Evolutionary conservation across 1,284 basidiomycete species (phyloP).

Genomic region (Naganishia liquefaciens): DNA sequence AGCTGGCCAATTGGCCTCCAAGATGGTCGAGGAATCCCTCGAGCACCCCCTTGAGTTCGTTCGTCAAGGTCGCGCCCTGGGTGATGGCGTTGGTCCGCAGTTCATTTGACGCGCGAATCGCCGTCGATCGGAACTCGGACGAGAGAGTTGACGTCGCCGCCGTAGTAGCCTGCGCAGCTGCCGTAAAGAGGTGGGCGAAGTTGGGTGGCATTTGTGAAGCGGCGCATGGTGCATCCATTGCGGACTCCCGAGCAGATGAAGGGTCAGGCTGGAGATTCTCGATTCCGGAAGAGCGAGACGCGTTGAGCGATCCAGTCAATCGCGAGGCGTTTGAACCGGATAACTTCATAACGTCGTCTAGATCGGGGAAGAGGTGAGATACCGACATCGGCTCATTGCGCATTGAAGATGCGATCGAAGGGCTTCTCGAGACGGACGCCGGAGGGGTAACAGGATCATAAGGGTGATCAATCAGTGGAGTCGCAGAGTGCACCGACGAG

Average conservation of each 20-base stretch:
- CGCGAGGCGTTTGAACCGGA: slow-evolving; percentile 2
- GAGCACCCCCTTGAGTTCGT: slow-evolving; percentile 49
- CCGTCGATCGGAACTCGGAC: slow-evolving; percentile 50
- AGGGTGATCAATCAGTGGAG: slow-evolving; percentile 1
- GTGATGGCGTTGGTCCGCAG: slow-evolving; percentile 46
- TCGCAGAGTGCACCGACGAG: not conserved
- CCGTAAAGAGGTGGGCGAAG: not conserved
- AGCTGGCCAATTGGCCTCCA: slow-evolving; percentile 47
- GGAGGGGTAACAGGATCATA: slow-evolving; percentile 14
- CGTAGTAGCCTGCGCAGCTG: slow-evolving; percentile 18
- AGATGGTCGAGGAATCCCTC: slow-evolving; percentile 52
- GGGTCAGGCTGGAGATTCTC: not conserved
- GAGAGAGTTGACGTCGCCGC: slow-evolving; percentile 38
- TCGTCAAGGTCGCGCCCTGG: slow-evolving; percentile 40
- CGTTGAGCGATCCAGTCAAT: slow-evolving; percentile 14
- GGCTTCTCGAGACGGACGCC: not conserved
- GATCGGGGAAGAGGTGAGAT: slow-evolving; percentile 30
- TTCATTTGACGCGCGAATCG: slow-evolving; percentile 45
- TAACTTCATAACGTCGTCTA: slow-evolving; percentile 24
- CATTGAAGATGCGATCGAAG: slow-evolving; percentile 1
- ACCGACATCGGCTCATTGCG: slow-evolving; percentile 10
- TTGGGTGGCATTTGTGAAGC: slow-evolving; percentile 9
- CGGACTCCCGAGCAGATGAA: not conserved
- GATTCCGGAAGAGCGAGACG: not conserved
- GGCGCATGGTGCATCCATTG: not conserved